Conservation (phyloP, 2,329 filamentous ascomycete genomes). For the Calonectria crousiana region DNA sequence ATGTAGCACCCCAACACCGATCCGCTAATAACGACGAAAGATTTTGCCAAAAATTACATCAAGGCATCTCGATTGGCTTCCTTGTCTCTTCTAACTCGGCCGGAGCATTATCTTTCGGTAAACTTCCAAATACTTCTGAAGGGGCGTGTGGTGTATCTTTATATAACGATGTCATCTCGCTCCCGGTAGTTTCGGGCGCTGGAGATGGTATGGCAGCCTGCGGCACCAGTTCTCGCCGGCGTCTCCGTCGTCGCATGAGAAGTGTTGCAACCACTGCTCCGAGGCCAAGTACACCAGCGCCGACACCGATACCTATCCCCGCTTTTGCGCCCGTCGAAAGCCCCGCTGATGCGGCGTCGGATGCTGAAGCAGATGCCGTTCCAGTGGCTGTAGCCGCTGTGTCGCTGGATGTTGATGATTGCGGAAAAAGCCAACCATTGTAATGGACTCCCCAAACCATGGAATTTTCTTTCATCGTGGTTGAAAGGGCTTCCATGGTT, state of each 20-base stretch:
- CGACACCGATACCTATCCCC: neutral
- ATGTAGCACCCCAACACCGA: neutral
- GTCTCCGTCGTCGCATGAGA: neutral
- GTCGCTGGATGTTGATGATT: neutral
- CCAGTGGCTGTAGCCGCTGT: neutral
- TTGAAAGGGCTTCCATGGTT: neutral
- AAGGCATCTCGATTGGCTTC: neutral
- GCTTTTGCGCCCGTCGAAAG: neutral
- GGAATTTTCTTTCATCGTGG: neutral
- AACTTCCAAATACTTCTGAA: neutral
- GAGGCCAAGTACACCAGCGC: neutral
- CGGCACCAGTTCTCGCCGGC: neutral
- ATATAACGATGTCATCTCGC: neutral
- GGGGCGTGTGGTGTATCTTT: neutral
- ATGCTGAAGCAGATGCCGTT: neutral
- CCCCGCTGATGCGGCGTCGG: neutral
- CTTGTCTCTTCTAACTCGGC: neutral
- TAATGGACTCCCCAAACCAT: neutral
- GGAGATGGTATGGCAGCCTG: neutral
- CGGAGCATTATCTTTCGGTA: neutral
- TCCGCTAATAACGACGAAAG: neutral
- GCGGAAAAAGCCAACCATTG: neutral
- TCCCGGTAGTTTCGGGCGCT: neutral
- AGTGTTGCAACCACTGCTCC: neutral
- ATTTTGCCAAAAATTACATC: neutral